Base-by-base conservation (phyloP, 2,329 filamentous ascomycete genomes). In the Aspergillus sp. region DNA sequence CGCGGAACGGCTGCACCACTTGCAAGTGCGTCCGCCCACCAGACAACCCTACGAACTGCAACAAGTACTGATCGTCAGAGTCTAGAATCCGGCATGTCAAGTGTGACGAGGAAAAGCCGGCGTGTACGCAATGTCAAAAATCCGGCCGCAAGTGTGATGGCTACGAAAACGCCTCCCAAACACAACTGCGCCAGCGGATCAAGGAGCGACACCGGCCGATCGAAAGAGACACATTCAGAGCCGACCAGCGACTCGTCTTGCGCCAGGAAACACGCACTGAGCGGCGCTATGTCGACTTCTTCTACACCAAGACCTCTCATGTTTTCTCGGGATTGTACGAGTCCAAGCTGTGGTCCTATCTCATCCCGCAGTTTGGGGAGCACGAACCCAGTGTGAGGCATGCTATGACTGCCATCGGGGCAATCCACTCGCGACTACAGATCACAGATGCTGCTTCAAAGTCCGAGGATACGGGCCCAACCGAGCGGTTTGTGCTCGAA, bases 61-160 rank as follows among this genome's bases (percentile, higher is more conserved):
- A n/a, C 12, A 37, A 45, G 40, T 19, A 41, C 42, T 54, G 42
- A 54, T 30, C 11, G 12, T 8, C 9, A 24, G n/a, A 20, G 17
- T 22, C 12, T 54, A 84, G 82, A 69, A 77, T 82, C 33, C 80
- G 82, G 51, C 81, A 82, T 56, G 79, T 85, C 53, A 85, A 85
- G 67, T 86, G 83, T 65, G 83, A 83, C 60, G 83, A 85, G 68
- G 72, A 68, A 13, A 83, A 82, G 58, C 83, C 83, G 0, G 73
- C 68, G 33, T 86, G 83, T 63, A 68, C 77, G 19, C 79, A 81
- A 57, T 86, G 83, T 64, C 78, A 77, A 34, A 80, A 77, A 56
- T 83, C 83, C 0, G 82, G 82, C 5, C 78, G 83, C 39, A 80
- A 78, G 63, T 86, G 83, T 65, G 83, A 86, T 65, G 83, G 83